Percentiles rank a stretch among this genome's conserved stretches.
phyloP scores from a whole-genome alignment of 208 protist genomes.

The Blechomonas ayalai region DNA sequence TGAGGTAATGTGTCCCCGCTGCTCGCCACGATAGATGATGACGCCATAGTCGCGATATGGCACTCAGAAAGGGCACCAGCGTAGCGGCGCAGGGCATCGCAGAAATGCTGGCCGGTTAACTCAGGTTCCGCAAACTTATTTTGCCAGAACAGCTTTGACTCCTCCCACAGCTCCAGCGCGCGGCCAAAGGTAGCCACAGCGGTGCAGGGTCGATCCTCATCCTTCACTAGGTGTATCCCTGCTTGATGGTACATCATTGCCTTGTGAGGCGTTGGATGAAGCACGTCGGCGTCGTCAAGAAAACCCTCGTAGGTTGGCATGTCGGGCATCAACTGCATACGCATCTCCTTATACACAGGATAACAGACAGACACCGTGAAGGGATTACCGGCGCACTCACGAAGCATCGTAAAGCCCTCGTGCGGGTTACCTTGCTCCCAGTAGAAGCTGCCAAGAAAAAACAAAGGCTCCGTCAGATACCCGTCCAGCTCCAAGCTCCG shows the following conservation, averaged over 20 bases:
- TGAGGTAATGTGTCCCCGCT: too few species aligned
- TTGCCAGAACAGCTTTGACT: slow-evolving; percentile 13
- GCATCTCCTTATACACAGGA: slow-evolving; percentile 12
- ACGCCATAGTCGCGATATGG: not conserved
- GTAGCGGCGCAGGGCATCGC: slow-evolving; percentile 21
- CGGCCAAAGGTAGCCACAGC: slow-evolving; percentile 3
- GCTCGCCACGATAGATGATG: too few species aligned
- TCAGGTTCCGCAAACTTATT: slow-evolving; percentile 6
- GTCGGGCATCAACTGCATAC: slow-evolving; percentile 14
- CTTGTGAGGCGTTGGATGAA: slow-evolving; percentile 11
- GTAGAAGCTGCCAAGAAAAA: slow-evolving; percentile 30
- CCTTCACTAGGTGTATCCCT: slow-evolving; percentile 4
- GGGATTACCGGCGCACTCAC: slow-evolving; percentile 21
- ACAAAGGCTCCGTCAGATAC: slow-evolving; percentile 24
- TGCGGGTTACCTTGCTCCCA: slow-evolving; percentile 11
- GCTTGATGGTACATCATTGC: slow-evolving; percentile 23
- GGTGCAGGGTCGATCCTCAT: slow-evolving; percentile 3
- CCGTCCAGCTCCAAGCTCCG: slow-evolving; percentile 22
- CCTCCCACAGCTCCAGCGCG: slow-evolving; percentile 15
- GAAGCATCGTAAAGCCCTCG: slow-evolving; percentile 20
- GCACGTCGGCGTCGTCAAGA: slow-evolving; percentile 18
- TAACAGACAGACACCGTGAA: slow-evolving; percentile 21
- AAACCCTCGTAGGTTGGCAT: slow-evolving; percentile 28
- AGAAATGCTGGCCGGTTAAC: slow-evolving; percentile 6
- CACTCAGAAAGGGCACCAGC: not conserved